phyloP scores from a whole-genome alignment of 169 alveolate species.

The Perkinsus marinus region DNA sequence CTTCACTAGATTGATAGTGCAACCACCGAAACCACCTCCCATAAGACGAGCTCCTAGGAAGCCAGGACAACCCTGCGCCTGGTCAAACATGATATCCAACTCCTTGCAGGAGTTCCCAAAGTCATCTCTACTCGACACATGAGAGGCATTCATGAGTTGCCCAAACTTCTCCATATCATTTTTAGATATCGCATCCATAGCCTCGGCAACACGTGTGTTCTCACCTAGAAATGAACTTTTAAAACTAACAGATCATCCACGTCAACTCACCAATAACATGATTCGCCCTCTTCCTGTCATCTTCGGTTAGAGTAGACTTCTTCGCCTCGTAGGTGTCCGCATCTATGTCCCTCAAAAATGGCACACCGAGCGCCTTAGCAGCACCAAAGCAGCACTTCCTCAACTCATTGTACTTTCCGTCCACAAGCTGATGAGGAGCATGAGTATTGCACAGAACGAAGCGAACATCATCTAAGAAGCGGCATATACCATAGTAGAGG shows the following conservation, averaged over 20 bases:
- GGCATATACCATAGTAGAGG: background rate
- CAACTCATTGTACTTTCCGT: background rate
- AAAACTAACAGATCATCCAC: background rate
- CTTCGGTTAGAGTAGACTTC: background rate
- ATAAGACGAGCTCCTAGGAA: conserved; percentile 1
- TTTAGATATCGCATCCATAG: background rate
- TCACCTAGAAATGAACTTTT: background rate
- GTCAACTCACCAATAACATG: background rate
- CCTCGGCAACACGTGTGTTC: background rate
- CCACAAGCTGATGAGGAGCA: background rate
- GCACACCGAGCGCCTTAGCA: background rate
- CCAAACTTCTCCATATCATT: background rate
- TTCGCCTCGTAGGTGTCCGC: background rate
- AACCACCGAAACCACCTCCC: conserved; percentile 8
- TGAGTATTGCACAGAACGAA: background rate
- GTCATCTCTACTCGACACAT: background rate
- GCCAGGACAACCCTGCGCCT: background rate
- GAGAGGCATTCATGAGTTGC: background rate
- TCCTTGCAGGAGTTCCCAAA: conserved; percentile 1
- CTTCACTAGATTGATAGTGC: background rate
- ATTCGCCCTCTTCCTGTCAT: background rate
- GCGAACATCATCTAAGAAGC: background rate
- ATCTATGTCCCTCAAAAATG: background rate
- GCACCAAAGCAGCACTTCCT: background rate
- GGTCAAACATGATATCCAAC: background rate